Evolutionary conservation across 2,329 filamentous ascomycete genomes (phyloP), one percentile per base, ranked within the genome.

Genomic region (Diplodia scrobiculata): DNA sequence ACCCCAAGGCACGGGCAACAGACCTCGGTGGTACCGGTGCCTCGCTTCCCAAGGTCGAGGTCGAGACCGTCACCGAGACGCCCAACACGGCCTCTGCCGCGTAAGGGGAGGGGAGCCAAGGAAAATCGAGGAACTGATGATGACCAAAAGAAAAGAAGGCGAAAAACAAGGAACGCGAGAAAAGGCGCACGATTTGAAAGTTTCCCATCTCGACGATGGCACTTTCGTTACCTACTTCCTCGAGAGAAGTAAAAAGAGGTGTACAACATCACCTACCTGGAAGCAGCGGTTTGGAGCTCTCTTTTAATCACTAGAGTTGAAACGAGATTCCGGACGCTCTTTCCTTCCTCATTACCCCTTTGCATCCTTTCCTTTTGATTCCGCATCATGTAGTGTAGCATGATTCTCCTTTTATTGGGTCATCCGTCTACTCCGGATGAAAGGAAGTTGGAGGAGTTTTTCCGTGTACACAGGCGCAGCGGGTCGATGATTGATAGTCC

Each of bases 21-120:
- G 87, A 93, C 75, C 85, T 97, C 11, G 88, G 89, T 65, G 91
- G 91, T 71, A 93, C 90, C 29, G 86, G 83, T 65, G 84, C 87
- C 60, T 83, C 87, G 72, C 83, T 93, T 73, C 87, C 90, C 55
- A 86, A 85, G 78, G 82, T 87, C 68, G 85, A 87, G 72, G 80
- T 87, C 21, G 85, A 87, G 77, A 84, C 82, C 50, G 79, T 86
- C 21, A 76, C 71, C 1, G 74, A 77, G 63, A 21, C 63, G 29
- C 19, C 59, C 1, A 65, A 65, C 51, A n/a, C 63, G 14, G 54
- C 53, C 9, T 17, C 64, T 34, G 41, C 41, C n/a, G 64, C 54
- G 45, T 66, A 66, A 58, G 19, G 27, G 9, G 32, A 27, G 4
- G 5, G 25, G 19, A 29, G 9, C 27, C 13, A 19, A 41, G 11